phyloP scores from a whole-genome alignment of 306 rosid genomes.

The Acacia crassicarpa region DNA sequence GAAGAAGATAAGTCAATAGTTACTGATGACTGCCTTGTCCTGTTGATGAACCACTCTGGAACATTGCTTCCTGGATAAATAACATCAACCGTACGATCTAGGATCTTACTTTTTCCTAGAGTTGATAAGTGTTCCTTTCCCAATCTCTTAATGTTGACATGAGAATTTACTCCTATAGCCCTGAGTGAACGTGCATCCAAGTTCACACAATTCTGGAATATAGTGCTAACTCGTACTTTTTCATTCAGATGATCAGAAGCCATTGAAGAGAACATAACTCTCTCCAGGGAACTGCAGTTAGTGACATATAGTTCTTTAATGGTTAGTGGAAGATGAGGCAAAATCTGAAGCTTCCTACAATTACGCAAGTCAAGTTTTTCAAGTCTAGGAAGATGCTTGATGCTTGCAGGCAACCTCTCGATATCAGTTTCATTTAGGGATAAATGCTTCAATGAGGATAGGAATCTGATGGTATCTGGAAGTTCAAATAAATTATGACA shows the following conservation, averaged over 20 bases:
- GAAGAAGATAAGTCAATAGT: conserved; percentile 3
- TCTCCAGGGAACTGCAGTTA: conserved; percentile 3
- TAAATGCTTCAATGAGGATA: neutral
- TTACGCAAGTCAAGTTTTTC: conserved; percentile 10
- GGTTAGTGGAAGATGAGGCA: neutral
- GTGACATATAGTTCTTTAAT: neutral
- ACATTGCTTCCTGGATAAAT: neutral
- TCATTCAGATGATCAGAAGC: neutral
- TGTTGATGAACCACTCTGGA: conserved; percentile 6
- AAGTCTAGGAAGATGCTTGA: conserved; percentile 1
- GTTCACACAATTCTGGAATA: conserved; percentile 8
- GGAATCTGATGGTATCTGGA: neutral
- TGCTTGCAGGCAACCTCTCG: neutral
- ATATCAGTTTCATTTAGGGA: neutral
- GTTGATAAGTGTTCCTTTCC: neutral
- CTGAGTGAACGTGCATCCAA: neutral
- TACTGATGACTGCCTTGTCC: conserved; percentile 1
- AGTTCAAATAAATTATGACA: neutral
- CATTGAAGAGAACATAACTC: neutral
- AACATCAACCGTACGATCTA: neutral
- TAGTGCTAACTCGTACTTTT: neutral
- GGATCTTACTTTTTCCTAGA: neutral
- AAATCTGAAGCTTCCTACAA: neutral
- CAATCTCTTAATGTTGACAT: conserved; percentile 9
- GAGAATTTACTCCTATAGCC: neutral